Percentiles rank a stretch among this genome's conserved stretches.
Evolutionary conservation across 148 eudicot species (phyloP).

Genomic region (Pouteria glomerata): DNA sequence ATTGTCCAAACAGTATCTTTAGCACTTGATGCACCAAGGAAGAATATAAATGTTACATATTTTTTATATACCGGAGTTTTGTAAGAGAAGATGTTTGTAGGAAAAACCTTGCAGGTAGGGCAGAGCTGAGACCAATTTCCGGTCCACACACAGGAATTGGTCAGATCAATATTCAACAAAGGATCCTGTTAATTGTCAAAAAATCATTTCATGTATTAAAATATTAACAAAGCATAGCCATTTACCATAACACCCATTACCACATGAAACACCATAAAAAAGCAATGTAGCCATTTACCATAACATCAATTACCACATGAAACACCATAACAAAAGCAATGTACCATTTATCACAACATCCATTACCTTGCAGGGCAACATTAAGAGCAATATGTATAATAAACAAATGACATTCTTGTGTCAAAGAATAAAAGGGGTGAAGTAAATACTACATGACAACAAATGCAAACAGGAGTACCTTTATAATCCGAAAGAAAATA

Average conservation of each 20-base stretch:
- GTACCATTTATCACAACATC: background rate
- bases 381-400: background rate
- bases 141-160: slow-evolving; percentile 42
- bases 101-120: slow-evolving; percentile 64
- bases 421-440: background rate
- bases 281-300: background rate
- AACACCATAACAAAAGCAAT: slow-evolving; percentile 2
- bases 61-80: background rate
- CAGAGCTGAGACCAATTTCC: slow-evolving; percentile 79
- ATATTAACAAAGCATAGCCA: background rate
- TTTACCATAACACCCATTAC: background rate
- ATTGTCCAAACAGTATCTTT: background rate
- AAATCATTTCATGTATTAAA: background rate
- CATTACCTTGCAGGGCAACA: background rate
- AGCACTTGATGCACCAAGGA: background rate
- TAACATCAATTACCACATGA: background rate
- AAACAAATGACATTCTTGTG: background rate
- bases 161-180: slow-evolving; percentile 56
- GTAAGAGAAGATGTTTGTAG: background rate
- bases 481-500: no score
- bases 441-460: background rate
- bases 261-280: background rate
- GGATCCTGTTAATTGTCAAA: slow-evolving; percentile 55
- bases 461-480: no score
- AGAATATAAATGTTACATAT: background rate